phyloP scores from a whole-genome alignment of 495 filamentous ascomycete species.

The Trichoderma asperelloides region DNA sequence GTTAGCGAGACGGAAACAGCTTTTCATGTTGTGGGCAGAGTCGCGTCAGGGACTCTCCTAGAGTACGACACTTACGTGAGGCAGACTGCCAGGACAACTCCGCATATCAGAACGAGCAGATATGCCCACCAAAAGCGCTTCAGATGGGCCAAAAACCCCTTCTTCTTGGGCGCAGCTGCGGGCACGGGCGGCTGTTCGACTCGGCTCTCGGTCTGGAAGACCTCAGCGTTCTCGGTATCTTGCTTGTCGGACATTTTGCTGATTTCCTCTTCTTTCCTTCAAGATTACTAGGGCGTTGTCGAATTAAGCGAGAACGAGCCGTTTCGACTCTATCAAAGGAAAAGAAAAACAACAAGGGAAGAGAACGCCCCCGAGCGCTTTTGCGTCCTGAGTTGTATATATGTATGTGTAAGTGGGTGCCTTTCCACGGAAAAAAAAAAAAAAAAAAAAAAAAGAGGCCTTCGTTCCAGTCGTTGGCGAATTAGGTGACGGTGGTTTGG shows the following conservation, averaged over 20 bases:
- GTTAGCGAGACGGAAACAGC: neutral
- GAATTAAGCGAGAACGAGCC: neutral
- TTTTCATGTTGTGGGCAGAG: neutral
- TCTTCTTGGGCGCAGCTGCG: constrained; percentile 16
- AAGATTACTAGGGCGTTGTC: neutral
- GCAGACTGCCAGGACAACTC: constrained; percentile 52
- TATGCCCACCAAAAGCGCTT: constrained; percentile 64
- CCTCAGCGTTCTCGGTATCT: constrained; percentile 18
- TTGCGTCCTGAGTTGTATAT: neutral
- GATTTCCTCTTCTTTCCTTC: neutral
- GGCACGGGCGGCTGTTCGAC: neutral
- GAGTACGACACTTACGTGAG: constrained; percentile 54
- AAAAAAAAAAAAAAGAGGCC: neutral
- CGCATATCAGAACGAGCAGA: constrained; percentile 47
- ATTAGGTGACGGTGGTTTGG: neutral
- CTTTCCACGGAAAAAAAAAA: neutral
- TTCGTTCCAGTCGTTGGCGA: neutral
- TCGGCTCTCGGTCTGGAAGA: constrained; percentile 15
- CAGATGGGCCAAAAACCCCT: constrained; percentile 32
- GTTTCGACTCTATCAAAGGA: no score
- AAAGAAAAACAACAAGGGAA: no score
- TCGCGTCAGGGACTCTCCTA: neutral
- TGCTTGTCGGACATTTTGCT: constrained; percentile 17
- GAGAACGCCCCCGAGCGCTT: neutral
- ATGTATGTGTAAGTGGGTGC: neutral